Base-by-base conservation (phyloP, 768 basidiomycete species). In the Nevesoporus exiguus region DNA sequence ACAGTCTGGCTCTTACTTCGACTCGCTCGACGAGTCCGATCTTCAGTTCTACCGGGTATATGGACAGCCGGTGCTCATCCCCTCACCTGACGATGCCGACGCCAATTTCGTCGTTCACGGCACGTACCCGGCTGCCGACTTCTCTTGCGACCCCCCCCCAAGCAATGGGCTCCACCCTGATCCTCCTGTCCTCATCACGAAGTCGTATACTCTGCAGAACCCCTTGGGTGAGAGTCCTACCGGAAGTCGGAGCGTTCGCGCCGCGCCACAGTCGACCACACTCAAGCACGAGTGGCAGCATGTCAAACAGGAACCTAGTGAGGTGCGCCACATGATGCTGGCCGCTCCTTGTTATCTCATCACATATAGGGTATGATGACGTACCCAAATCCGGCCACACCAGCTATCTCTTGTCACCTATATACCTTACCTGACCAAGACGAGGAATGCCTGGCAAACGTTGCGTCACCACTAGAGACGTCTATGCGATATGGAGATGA, bases 41-140 rank as follows among this genome's bases (percentile, higher is more conserved):
- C 46, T 71, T 2, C 62, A 71, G 19, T 70, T 70, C 52, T 72
- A 67, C 42, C 67, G 58, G 14, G 52, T 71, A 1, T 70, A 70
- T 6, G 69, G 69, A 0, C 69, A 70, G 37, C 69, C 67, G 8
- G 65, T 70, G 42, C 60, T 72, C 45, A 69, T 72, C 17, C 67
- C 68, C 0, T 39, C 48, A 2, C 41, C 59, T 2, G 63, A 71
- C 6, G 65, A 66, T n/a, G 25, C 40, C 44, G 61, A 65, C 3
- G 59, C 41, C 17, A 60, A 59, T 11, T 66, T 64, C 34, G 34
- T 31, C 14, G 37, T 65, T 14, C 56, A 61, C 22, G 42, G 43
- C 31, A 8, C 47, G 8, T 59, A 63, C 49, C 54, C 56, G 14
- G 0, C 42, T 5, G 7, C 48, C 21, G 47, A 47, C 44, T 14